A percentile compares a stretch with the other conserved stretches of the same genome.
phyloP scores from a whole-genome alignment of 208 protist species.

The Trypanosomatidae sp. region DNA sequence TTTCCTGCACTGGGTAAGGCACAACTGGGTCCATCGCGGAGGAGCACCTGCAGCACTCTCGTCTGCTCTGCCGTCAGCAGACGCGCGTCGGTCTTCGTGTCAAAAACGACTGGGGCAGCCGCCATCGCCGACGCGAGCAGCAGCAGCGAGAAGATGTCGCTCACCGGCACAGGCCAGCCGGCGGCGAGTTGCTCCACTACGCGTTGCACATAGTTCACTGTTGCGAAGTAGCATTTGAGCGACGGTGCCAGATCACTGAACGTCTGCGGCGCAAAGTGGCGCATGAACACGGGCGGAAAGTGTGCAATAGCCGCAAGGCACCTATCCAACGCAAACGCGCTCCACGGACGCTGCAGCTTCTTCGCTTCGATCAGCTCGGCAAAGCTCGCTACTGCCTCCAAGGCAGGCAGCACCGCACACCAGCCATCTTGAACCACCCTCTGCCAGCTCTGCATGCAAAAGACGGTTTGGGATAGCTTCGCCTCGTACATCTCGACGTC shows the following conservation, averaged over 20 bases:
- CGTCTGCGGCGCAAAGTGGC: slow-evolving; percentile 57
- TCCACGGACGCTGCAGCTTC: slow-evolving; percentile 67
- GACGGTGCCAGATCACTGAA: slow-evolving; percentile 53
- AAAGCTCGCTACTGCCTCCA: slow-evolving; percentile 34
- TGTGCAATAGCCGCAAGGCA: slow-evolving; percentile 42
- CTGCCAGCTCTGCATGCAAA: slow-evolving; percentile 46
- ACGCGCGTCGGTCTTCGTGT: not conserved
- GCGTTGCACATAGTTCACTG: slow-evolving; percentile 59
- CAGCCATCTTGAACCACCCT: slow-evolving; percentile 55
- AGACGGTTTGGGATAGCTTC: slow-evolving; percentile 37
- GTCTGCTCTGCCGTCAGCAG: slow-evolving; percentile 23
- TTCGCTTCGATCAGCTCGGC: slow-evolving; percentile 52
- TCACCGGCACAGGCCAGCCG: slow-evolving; percentile 68
- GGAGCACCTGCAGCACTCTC: slow-evolving; percentile 9
- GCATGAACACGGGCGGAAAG: slow-evolving; percentile 38
- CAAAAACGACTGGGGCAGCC: slow-evolving; percentile 11
- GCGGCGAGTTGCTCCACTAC: slow-evolving; percentile 51
- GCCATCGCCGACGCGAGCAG: slow-evolving; percentile 32
- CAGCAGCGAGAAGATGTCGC: slow-evolving; percentile 62
- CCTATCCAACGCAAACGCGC: slow-evolving; percentile 41
- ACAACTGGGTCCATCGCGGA: slow-evolving; percentile 3
- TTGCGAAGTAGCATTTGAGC: slow-evolving; percentile 72
- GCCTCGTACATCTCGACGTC: slow-evolving; percentile 59
- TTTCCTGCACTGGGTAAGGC: too few relatives aligned
- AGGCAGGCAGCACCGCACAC: slow-evolving; percentile 36